phyloP scores from a whole-genome alignment of 805 yeast species.

The Saccharomycopsis vini region DNA sequence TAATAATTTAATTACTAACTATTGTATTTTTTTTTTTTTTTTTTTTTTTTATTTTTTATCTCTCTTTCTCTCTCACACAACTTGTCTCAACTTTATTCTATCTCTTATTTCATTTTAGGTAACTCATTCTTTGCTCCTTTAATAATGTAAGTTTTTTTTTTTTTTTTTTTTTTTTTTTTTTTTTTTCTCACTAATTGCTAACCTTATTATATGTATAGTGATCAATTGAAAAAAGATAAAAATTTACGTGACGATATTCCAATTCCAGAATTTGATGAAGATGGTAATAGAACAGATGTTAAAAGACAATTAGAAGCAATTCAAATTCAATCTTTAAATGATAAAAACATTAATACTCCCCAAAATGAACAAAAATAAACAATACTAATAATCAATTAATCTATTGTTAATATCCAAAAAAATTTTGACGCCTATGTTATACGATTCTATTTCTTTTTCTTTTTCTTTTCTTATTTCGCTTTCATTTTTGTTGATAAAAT shows the following conservation, averaged over 20 bases:
- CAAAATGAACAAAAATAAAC: too few species aligned
- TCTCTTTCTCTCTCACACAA: neutral
- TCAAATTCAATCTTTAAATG: neutral
- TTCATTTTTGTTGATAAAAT: too few species aligned
- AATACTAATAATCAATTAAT: too few species aligned
- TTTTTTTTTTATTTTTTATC: neutral
- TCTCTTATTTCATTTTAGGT: slow-evolving; percentile 28
- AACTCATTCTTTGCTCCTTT: slow-evolving; percentile 67
- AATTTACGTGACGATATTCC: slow-evolving; percentile 51
- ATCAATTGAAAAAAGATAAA: slow-evolving; percentile 57
- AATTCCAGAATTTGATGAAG: slow-evolving; percentile 44
- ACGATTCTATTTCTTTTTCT: too few species aligned
- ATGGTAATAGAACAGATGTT: slow-evolving; percentile 29
- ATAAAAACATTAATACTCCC: too few species aligned
- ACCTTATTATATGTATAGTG: slow-evolving; percentile 29
- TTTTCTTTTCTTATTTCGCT: too few species aligned
- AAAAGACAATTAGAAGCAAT: slow-evolving; percentile 2
- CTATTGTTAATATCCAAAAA: too few species aligned
- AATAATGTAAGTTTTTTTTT: slow-evolving; percentile 41
- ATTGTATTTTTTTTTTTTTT: too few species aligned
- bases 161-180: too few species aligned
- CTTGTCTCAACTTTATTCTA: slow-evolving; percentile 9
- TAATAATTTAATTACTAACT: too few species aligned
- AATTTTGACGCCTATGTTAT: too few species aligned
- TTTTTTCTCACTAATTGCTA: neutral